Conservation (phyloP, 805 yeast species). For the Lipomyces chichibuensis region DNA sequence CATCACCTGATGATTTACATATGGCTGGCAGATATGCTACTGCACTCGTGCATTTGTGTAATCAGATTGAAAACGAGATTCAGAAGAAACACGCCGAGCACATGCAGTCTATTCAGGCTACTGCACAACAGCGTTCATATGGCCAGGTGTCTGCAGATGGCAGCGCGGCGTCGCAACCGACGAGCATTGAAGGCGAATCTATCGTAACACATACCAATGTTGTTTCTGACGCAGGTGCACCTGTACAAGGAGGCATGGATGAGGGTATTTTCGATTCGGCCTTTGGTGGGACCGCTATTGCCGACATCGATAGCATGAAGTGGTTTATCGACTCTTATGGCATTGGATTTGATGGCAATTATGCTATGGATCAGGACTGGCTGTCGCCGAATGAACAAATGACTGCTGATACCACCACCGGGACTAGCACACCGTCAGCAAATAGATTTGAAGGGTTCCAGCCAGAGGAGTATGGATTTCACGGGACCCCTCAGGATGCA, state of each 20-base stretch:
- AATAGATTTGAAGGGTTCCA: not conserved
- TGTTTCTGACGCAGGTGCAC: not conserved
- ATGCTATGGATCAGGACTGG: conserved; percentile 21
- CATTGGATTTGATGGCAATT: conserved; percentile 29
- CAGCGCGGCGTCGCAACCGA: not conserved
- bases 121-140: not conserved
- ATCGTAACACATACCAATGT: not conserved
- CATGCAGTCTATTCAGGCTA: conserved; percentile 10
- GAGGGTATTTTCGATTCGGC: conserved; percentile 13
- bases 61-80: conserved; percentile 28
- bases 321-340: conserved; percentile 34
- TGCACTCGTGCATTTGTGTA: conserved; percentile 22
- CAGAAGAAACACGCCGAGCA: conserved; percentile 9
- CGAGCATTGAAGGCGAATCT: not conserved
- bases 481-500: not conserved
- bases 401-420: conserved; percentile 5
- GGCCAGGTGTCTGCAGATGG: not conserved
- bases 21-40: conserved; percentile 51
- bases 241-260: not conserved
- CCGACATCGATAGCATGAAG: conserved; percentile 21
- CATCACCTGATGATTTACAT: conserved; percentile 89
- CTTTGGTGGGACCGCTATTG: conserved; percentile 16
- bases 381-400: not conserved
- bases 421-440: conserved; percentile 5
- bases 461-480: not conserved